Evolutionary conservation across 2,329 filamentous ascomycete species (phyloP).

Genomic region (Sporothrix schenckii): DNA sequence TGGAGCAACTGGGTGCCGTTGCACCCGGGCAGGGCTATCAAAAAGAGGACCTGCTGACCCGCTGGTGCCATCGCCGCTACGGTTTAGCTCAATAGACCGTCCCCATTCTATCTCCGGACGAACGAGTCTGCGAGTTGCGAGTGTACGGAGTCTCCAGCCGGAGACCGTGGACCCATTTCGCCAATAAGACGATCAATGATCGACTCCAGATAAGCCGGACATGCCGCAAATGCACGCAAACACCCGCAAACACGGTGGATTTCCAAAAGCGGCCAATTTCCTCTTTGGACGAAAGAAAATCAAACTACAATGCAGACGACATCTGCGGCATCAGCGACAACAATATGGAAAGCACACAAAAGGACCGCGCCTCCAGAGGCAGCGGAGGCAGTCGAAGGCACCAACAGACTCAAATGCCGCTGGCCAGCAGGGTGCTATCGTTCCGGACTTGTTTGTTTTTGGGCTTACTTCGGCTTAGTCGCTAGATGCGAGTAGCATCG

Average conservation of each 20-base stretch:
- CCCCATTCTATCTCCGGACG: no score
- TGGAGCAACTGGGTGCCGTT: background rate
- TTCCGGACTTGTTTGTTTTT: no score
- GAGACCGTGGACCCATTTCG: background rate
- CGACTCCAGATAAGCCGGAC: background rate
- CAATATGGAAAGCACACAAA: background rate
- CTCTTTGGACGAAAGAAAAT: background rate
- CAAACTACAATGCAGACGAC: background rate
- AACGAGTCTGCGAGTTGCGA: no score
- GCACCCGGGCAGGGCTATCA: background rate
- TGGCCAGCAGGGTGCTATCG: background rate
- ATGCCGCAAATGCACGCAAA: no score
- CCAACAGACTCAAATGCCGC: background rate
- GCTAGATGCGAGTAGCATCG: background rate
- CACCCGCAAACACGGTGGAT: background rate
- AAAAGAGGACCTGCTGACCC: conserved; percentile 1
- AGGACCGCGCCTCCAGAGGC: background rate
- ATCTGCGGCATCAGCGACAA: background rate
- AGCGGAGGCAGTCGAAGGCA: no score
- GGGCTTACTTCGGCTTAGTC: background rate
- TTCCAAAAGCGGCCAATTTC: conserved; percentile 18
- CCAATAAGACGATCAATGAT: background rate
- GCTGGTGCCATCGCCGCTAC: background rate
- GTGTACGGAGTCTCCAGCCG: no score
- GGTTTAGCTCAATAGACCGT: background rate